phyloP scores from a whole-genome alignment of 2,329 filamentous ascomycete genomes.

The Tricladium varicosporioides region DNA sequence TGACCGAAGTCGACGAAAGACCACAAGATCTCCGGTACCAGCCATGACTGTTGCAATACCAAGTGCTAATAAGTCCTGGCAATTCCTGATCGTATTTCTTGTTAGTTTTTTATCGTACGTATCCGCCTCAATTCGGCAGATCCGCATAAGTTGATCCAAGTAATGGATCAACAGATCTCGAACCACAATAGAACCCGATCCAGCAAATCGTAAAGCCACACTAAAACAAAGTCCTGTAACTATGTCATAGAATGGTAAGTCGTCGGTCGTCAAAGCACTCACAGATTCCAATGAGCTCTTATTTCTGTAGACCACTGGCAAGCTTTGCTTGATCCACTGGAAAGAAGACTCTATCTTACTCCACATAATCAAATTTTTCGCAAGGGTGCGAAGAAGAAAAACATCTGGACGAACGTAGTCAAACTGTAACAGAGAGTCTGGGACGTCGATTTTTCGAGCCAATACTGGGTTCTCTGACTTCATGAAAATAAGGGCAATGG shows the following conservation, averaged over 20 bases:
- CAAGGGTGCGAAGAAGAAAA: constrained; percentile 82
- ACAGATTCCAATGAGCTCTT: constrained; percentile 60
- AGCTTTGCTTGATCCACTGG: constrained; percentile 71
- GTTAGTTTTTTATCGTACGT: constrained; percentile 81
- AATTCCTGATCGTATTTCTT: constrained; percentile 81
- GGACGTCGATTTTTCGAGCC: constrained; percentile 89
- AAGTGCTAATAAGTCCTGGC: constrained; percentile 82
- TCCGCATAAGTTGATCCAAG: constrained; percentile 80
- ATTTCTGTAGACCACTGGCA: constrained; percentile 68
- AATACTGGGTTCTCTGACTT: constrained; percentile 88
- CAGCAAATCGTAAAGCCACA: constrained; percentile 70
- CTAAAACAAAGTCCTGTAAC: constrained; percentile 84
- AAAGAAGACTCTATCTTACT: constrained; percentile 71
- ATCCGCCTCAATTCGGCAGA: constrained; percentile 57
- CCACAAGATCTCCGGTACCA: constrained; percentile 82
- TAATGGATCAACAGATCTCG: constrained; percentile 82
- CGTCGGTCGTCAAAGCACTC: constrained; percentile 67
- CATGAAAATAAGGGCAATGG: constrained; percentile 91
- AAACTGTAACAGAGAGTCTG: constrained; percentile 85
- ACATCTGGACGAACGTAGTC: constrained; percentile 95
- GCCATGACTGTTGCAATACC: constrained; percentile 90
- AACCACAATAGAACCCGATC: constrained; percentile 66
- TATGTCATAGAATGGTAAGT: constrained; percentile 92
- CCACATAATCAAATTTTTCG: constrained; percentile 93
- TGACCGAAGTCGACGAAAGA: constrained; percentile 81